Evolutionary conservation across 306 rosid species (phyloP).

Genomic region (Medicago ruthenica): DNA sequence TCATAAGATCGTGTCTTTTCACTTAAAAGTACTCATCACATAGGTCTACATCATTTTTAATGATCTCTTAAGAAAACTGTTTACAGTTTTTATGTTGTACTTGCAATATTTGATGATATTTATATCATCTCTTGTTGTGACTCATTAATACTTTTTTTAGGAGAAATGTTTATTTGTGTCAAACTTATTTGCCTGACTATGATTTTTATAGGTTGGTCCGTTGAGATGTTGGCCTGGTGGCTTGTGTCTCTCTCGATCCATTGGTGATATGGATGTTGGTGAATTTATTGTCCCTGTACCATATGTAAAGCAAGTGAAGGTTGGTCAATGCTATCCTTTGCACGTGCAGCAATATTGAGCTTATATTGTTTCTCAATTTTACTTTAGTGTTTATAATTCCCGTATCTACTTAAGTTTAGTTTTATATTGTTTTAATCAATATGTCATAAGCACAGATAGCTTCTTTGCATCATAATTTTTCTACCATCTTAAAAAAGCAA

Average conservation of each 20-base stretch:
- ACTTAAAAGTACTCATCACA: constrained; percentile 17
- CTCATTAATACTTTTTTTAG: constrained; percentile 1
- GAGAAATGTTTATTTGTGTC: constrained; percentile 24
- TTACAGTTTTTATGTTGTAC: constrained; percentile 30
- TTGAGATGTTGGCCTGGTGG: constrained; percentile 99
- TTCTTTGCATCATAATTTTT: constrained; percentile 33
- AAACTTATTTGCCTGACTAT: constrained; percentile 30
- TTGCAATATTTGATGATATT: constrained; percentile 31
- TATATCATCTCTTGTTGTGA: constrained; percentile 15
- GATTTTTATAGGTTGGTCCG: constrained; percentile 75
- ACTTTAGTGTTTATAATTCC: constrained; percentile 27
- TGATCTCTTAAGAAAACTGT: not conserved
- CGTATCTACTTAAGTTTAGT: not conserved
- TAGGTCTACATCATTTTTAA: not conserved
- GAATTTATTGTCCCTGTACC: constrained; percentile 97
- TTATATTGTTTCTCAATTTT: constrained; percentile 27
- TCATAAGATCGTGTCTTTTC: constrained; percentile 20
- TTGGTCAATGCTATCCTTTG: constrained; percentile 54
- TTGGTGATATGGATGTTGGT: constrained; percentile 97
- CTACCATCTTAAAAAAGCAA: not conserved
- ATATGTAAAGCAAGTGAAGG: constrained; percentile 99
- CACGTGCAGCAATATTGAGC: constrained; percentile 26
- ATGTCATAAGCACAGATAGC: constrained; percentile 3
- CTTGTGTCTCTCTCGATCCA: constrained; percentile 94
- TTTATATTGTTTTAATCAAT: constrained; percentile 19